Base-by-base conservation (phyloP, 768 basidiomycete genomes). In the Lactarius akahatsu region DNA sequence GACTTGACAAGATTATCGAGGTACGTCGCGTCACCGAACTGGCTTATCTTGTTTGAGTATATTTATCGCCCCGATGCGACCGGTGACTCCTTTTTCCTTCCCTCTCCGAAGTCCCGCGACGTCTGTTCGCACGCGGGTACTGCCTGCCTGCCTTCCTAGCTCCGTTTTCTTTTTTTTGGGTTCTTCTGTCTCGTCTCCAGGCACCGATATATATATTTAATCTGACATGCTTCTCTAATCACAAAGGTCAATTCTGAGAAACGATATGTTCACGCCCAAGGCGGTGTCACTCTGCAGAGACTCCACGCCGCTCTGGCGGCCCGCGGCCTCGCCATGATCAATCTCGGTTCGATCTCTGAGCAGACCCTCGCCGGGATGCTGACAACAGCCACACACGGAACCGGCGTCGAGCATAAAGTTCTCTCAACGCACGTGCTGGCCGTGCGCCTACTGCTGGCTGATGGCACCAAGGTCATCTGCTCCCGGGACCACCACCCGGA, bases 341-440 rank as follows among this genome's bases (percentile, higher is more conserved):
- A 92, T 77, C 83, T 98, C 67, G 97, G 97, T 41, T 96, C 94
- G 34, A 98, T 99, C 72, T 96, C 94, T 41, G 95, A 97, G 75
- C 96, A 98, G 76, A 93, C 94, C 3, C 82, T 99, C 69, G 96
- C 86, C 32, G 97, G 97, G 54, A 86, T 95, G 71, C 82, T 98
- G 72, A 88, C 94, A 16, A 99, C 97, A 68, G 94, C 94, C 9
- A 96, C 96, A 0, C 97, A 99, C 80, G 97, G 96, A 61, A 88
- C 92, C 15, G 96, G 97, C 50, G 80, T 90, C 65, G 73, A 78
- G 54, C 96, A 84, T 78, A 86, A 86, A 62, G 91, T 93, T 68
- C 85, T 98, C 69, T 93, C 94, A 13, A 88, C 88, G 23, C 85
- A 89, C 70, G 93, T 94, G 62, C 81, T 85, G 71, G 86, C 89